Percentiles rank a stretch among this genome's conserved stretches.
Conservation (phyloP, 225 moss, liverwort and hornwort species). For the Pleurozium schreberi region DNA sequence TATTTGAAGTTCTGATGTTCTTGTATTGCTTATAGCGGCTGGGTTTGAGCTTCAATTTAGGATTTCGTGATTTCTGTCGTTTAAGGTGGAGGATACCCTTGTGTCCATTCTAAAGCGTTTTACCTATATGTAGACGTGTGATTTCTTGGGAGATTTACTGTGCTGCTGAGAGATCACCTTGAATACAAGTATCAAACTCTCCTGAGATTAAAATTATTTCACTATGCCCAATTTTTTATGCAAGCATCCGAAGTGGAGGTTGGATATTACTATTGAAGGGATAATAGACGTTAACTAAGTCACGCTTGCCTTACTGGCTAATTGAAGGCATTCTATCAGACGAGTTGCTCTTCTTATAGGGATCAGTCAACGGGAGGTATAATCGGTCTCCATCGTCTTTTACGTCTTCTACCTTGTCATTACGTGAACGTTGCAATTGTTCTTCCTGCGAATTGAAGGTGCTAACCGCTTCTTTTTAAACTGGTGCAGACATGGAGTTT, state of each 20-base stretch:
- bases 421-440: background rate
- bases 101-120: background rate
- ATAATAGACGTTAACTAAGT: too few relatives aligned
- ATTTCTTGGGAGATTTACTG: too few relatives aligned
- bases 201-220: background rate
- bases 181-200: background rate
- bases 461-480: background rate
- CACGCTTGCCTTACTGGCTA: background rate
- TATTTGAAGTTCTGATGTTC: background rate
- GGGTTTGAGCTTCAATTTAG: background rate
- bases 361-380: background rate
- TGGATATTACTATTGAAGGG: background rate
- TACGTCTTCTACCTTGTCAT: background rate
- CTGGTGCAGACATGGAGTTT: slow-evolving; percentile 23
- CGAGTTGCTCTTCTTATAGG: background rate
- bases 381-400: background rate
- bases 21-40: background rate
- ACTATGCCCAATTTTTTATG: background rate
- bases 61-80: background rate
- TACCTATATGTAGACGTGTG: background rate
- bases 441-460: background rate
- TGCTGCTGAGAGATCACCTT: background rate
- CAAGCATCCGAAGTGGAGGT: background rate
- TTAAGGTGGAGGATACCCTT: background rate
- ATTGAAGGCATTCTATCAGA: background rate